Evolutionary conservation across 2,329 filamentous ascomycete species (phyloP).

Genomic region (Neofusicoccum cordaticola): DNA sequence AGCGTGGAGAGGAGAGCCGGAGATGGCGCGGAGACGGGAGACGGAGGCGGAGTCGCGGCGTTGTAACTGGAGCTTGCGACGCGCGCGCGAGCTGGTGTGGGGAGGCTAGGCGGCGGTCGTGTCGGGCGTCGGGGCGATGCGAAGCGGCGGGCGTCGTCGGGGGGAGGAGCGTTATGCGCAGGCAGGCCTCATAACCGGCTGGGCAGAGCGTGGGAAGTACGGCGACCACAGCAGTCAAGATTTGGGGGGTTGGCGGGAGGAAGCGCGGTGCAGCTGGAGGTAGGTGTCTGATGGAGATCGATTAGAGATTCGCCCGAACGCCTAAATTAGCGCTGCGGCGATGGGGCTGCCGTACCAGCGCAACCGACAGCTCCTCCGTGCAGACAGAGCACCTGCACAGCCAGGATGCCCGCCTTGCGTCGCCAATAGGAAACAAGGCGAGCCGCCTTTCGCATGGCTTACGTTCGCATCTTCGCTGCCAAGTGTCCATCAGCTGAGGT

Average conservation of each 20-base stretch:
- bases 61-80: neutral
- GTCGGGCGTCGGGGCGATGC: slow-evolving; percentile 8
- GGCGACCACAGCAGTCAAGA: slow-evolving; percentile 5
- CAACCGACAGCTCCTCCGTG: slow-evolving; percentile 5
- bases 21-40: slow-evolving; percentile 15
- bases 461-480: neutral
- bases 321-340: slow-evolving; percentile 16
- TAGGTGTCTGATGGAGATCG: slow-evolving; percentile 17
- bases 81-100: neutral
- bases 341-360: slow-evolving; percentile 6
- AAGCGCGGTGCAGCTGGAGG: slow-evolving; percentile 15
- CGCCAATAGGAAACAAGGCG: slow-evolving; percentile 7
- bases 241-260: slow-evolving; percentile 15
- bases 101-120: neutral
- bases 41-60: neutral
- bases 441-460: neutral
- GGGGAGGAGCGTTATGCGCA: neutral
- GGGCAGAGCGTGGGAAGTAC: neutral
- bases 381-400: neutral
- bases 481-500: slow-evolving; percentile 13
- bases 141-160: slow-evolving; percentile 1
- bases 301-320: slow-evolving; percentile 17
- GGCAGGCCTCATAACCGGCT: slow-evolving; percentile 4
- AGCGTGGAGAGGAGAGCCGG: slow-evolving; percentile 10
- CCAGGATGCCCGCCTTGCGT: neutral